Evolutionary conservation across 495 filamentous ascomycete species (phyloP).

Genomic region (Aspergillus biplanus): DNA sequence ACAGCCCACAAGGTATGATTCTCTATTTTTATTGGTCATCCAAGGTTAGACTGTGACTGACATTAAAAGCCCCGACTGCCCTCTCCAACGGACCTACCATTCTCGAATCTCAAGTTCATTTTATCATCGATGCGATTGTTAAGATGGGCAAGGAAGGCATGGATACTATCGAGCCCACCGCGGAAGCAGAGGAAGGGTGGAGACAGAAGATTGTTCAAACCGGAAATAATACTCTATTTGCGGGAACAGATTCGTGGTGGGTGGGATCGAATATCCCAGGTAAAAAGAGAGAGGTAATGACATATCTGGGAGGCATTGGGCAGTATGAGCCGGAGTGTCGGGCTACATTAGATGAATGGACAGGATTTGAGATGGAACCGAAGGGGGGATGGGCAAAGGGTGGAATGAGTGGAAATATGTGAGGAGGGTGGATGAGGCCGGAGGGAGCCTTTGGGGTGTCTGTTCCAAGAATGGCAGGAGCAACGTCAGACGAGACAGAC

Average conservation of each 20-base stretch:
- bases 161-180: conserved; percentile 42
- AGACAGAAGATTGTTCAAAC: conserved; percentile 39
- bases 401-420: neutral
- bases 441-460: too few relatives aligned
- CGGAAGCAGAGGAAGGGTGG: conserved; percentile 52
- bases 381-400: neutral
- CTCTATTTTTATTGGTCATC: neutral
- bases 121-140: conserved; percentile 49
- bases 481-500: too few relatives aligned
- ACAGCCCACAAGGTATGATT: conserved; percentile 31
- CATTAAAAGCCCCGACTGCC: conserved; percentile 50
- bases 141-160: conserved; percentile 47
- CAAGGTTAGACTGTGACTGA: neutral
- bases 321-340: conserved; percentile 21
- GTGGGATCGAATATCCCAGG: conserved; percentile 50
- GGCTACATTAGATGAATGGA: neutral
- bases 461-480: too few relatives aligned
- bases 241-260: conserved; percentile 38
- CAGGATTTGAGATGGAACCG: neutral
- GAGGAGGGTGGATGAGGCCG: conserved; percentile 1
- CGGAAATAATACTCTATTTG: conserved; percentile 48
- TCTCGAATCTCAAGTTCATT: conserved; percentile 52
- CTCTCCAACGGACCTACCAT: conserved; percentile 55
- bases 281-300: conserved; percentile 48
- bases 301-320: conserved; percentile 34